Base-by-base conservation (phyloP, 2,329 filamentous ascomycete species). In the Drechslerella dactyloides region DNA sequence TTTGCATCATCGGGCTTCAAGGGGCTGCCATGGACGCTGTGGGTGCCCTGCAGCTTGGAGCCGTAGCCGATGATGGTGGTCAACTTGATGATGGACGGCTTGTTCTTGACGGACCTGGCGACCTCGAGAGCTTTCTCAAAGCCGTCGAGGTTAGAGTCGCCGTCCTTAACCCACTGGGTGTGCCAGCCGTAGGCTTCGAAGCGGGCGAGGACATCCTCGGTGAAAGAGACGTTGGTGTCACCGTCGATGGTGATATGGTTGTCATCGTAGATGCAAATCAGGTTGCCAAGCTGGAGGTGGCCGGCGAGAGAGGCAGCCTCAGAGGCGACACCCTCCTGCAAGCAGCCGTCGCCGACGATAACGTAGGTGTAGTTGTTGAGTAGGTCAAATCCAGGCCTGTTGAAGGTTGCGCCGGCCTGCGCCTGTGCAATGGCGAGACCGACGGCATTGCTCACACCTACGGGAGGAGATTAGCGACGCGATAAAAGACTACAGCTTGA, bases 111-210 rank as follows among this genome's bases (percentile, higher is more conserved):
- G 76, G 88, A 84, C 84, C 93, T 88, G 81, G 88, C 90, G 83
- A 90, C 86, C 81, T 88, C 86, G 81, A 99, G 90, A 77, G 94
- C 94, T 74, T 85, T 87, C 84, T 96, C 92, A 73, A 99, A 97
- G 79, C 82, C 87, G 76, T 88, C 89, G 66, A 97, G 87, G 82
- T 97, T 91, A 80, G 86, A 82, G 85, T 99, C 90, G 81, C 94
- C 94, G 78, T 97, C 87, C 78, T 88, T 84, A 80, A 99, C 93
- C 80, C 85, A 85, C 79, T 90, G 83, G 73, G 89, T 87, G 82
- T 99, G 92, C 94, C 94, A 99, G 84, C 93, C 94, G 82, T 97
- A 99, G 73, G 94, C 81, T 84, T 97, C 91, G 81, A 97, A 97
- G 79, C 93, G 89, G 87, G 96, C 94, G 78, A 85, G 81, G 73